Evolutionary conservation across 2,329 filamentous ascomycete genomes (phyloP).

Genomic region (Pyricularia pennisetigena): DNA sequence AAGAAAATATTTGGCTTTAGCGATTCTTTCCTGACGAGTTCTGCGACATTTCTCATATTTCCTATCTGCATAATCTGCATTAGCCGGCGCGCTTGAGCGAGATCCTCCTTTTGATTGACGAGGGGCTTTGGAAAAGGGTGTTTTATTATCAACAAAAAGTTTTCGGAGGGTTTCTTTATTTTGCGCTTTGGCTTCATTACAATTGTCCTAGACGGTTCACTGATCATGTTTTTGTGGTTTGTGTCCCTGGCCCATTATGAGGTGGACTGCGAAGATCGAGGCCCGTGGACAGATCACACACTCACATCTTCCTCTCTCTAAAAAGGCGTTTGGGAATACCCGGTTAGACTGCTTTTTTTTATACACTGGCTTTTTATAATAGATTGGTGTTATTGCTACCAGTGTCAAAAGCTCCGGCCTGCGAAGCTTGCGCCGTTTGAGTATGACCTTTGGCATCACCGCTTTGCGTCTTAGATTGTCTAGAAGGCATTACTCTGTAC

Average conservation of each 20-base stretch:
- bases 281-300: neutral
- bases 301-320: neutral
- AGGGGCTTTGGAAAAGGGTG: neutral
- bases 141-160: neutral
- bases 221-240: neutral
- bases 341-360: neutral
- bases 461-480: neutral
- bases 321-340: slow-evolving; percentile 6
- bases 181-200: neutral
- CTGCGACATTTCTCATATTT: neutral
- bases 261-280: neutral
- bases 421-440: neutral
- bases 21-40: neutral
- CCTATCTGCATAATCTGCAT: neutral
- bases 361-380: neutral
- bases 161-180: neutral
- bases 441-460: neutral
- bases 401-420: neutral
- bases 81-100: neutral
- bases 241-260: neutral
- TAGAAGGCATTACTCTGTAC: neutral
- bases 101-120: neutral
- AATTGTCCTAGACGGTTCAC: neutral
- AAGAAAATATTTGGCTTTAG: neutral
- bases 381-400: neutral